Evolutionary conservation across 2,329 filamentous ascomycete genomes (phyloP).

Genomic region (Plenodomus tracheiphilus): DNA sequence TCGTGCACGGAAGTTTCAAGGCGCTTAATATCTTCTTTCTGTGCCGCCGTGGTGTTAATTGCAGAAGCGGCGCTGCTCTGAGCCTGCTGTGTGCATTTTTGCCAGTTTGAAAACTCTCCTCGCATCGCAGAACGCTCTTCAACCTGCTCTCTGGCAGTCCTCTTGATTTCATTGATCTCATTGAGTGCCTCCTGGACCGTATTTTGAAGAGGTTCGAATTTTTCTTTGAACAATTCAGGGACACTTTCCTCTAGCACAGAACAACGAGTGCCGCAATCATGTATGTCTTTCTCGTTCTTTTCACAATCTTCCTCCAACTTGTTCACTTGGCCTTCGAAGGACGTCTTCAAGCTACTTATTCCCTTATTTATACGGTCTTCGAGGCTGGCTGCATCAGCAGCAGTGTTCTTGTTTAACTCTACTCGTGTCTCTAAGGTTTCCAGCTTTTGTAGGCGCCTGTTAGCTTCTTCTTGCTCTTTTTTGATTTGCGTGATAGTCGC

Average conservation of each 20-base stretch:
- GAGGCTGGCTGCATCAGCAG: background rate
- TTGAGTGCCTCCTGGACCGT: background rate
- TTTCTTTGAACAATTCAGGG: conserved; percentile 7
- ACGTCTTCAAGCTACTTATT: background rate
- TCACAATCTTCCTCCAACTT: background rate
- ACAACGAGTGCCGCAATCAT: background rate
- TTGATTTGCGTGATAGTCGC: background rate
- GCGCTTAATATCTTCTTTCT: background rate
- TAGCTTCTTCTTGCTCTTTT: background rate
- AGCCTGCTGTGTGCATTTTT: background rate
- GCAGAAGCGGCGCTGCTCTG: background rate
- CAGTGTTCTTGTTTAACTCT: background rate
- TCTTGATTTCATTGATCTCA: background rate
- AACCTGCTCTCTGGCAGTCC: background rate
- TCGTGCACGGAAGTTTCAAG: background rate
- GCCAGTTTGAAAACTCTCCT: too few species aligned
- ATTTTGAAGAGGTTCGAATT: conserved; percentile 13
- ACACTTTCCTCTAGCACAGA: background rate
- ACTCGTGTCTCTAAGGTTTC: background rate
- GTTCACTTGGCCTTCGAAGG: background rate
- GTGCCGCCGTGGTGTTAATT: background rate
- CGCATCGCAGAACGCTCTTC: background rate
- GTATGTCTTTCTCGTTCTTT: background rate
- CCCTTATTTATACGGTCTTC: background rate
- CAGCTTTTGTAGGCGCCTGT: background rate